Evolutionary conservation across 2,329 filamentous ascomycete species (phyloP).

Genomic region (Fusarium globosum): DNA sequence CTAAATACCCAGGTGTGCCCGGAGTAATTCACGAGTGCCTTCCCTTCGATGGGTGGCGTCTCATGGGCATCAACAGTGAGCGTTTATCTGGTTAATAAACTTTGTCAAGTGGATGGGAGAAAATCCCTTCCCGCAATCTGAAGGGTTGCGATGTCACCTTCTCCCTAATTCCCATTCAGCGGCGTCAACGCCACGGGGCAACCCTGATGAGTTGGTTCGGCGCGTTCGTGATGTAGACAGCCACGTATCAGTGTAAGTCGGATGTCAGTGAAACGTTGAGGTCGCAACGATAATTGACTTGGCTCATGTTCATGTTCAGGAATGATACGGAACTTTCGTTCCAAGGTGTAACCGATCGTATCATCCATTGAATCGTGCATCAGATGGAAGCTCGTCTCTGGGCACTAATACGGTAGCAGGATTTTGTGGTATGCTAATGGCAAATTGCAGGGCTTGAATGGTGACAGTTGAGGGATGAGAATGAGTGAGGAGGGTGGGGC

Average conservation of each 20-base stretch:
- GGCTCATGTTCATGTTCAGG: background rate
- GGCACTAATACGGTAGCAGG: background rate
- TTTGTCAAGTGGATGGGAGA: constrained; percentile 28
- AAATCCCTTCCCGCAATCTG: constrained; percentile 33
- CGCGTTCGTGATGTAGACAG: background rate
- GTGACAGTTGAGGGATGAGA: background rate
- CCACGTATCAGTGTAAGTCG: constrained; percentile 2
- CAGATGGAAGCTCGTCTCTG: background rate
- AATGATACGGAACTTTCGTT: constrained; percentile 1
- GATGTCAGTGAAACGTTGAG: constrained; percentile 8
- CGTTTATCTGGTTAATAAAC: constrained; percentile 30
- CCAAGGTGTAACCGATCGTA: background rate
- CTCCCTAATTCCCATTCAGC: constrained; percentile 30
- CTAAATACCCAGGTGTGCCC: background rate
- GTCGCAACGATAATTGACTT: background rate
- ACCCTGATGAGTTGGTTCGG: constrained; percentile 17
- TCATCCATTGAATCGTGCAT: background rate
- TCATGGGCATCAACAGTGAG: constrained; percentile 31
- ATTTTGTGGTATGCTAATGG: background rate
- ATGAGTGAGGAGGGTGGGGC: background rate
- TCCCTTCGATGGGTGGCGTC: constrained; percentile 26
- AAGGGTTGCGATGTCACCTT: constrained; percentile 27
- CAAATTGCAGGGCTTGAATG: background rate
- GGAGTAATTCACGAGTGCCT: constrained; percentile 3
- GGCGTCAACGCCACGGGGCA: constrained; percentile 22